Evolutionary conservation across 208 protist genomes (phyloP).

Genomic region (Leishmania arabica): DNA sequence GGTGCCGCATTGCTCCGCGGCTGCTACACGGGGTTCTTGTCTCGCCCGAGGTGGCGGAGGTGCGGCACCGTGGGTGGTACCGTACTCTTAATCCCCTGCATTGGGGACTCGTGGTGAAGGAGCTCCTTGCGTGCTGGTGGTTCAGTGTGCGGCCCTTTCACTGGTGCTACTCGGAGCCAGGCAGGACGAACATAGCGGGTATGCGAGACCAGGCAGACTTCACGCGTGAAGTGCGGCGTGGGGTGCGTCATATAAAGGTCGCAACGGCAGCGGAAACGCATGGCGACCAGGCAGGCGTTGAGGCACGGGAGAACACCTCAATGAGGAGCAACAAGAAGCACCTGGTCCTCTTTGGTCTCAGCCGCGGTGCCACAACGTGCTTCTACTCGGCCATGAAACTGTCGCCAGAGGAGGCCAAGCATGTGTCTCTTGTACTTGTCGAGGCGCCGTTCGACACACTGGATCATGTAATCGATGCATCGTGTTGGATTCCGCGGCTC

Average conservation of each 20-base stretch:
- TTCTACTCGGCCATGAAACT: slow-evolving; percentile 87
- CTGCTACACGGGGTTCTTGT: slow-evolving; percentile 80
- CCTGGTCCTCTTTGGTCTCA: slow-evolving; percentile 86
- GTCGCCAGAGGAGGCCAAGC: slow-evolving; percentile 43
- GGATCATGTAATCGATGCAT: slow-evolving; percentile 69
- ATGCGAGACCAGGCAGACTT: slow-evolving; percentile 66
- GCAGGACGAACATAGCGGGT: slow-evolving; percentile 68
- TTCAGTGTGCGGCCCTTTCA: slow-evolving; percentile 54
- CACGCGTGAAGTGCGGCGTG: slow-evolving; percentile 70
- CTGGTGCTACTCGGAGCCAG: slow-evolving; percentile 60
- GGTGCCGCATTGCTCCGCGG: slow-evolving; percentile 59
- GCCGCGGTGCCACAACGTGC: slow-evolving; percentile 78
- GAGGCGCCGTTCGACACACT: slow-evolving; percentile 88
- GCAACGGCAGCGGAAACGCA: not conserved
- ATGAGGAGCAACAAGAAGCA: slow-evolving; percentile 19
- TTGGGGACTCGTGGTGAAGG: slow-evolving; percentile 65
- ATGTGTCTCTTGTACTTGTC: slow-evolving; percentile 84
- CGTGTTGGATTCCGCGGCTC: slow-evolving; percentile 59
- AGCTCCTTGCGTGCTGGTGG: slow-evolving; percentile 42
- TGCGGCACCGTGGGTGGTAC: slow-evolving; percentile 55
- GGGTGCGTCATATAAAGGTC: slow-evolving; percentile 42
- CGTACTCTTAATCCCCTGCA: slow-evolving; percentile 66
- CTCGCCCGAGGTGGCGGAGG: slow-evolving; percentile 77
- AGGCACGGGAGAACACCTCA: not conserved
- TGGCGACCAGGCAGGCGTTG: not conserved